These are phyloP conservation scores for Euphorbia schlechtendalii DNA, from an alignment of 441 rosid species.

Conservation along the genomic window DNA sequence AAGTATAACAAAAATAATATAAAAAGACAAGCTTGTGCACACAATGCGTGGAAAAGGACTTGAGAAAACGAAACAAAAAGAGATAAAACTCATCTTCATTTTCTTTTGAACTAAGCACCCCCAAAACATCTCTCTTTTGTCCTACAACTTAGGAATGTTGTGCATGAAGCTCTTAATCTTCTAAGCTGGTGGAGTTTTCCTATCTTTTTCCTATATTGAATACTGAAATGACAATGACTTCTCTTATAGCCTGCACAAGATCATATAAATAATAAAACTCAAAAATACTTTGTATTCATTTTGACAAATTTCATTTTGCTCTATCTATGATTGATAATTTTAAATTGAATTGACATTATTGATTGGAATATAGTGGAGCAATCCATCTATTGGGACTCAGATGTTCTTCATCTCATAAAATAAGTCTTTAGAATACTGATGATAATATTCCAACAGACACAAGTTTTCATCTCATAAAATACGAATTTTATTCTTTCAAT, in stretches of 20 bases:
- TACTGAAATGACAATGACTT: constrained; percentile 5
- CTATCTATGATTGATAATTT: not conserved
- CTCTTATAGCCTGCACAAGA: constrained; percentile 33
- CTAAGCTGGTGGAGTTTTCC: constrained; percentile 6
- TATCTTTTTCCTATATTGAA: constrained; percentile 9
- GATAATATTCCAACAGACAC: too few species aligned
- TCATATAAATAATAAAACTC: not conserved
- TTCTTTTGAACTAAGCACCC: constrained; percentile 3
- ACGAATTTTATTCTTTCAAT: not conserved
- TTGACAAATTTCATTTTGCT: not conserved
- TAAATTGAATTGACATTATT: not conserved
- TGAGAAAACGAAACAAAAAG: constrained; percentile 3
- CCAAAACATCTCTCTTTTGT: not conserved
- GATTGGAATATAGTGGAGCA: not conserved
- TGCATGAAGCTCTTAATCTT: constrained; percentile 17
- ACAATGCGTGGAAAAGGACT: constrained; percentile 20
- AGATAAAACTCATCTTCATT: constrained; percentile 9
- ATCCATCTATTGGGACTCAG: too few species aligned
- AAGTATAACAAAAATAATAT: not conserved
- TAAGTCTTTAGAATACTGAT: too few species aligned
- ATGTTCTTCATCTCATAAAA: too few species aligned
- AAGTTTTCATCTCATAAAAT: too few species aligned
- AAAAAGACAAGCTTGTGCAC: constrained; percentile 1
- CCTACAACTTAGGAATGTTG: not conserved
- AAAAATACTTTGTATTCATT: not conserved